Evolutionary conservation across 1,284 basidiomycete genomes (phyloP), one percentile per base, ranked within the genome.

Genomic region (Coniferiporia sulphurascens): DNA sequence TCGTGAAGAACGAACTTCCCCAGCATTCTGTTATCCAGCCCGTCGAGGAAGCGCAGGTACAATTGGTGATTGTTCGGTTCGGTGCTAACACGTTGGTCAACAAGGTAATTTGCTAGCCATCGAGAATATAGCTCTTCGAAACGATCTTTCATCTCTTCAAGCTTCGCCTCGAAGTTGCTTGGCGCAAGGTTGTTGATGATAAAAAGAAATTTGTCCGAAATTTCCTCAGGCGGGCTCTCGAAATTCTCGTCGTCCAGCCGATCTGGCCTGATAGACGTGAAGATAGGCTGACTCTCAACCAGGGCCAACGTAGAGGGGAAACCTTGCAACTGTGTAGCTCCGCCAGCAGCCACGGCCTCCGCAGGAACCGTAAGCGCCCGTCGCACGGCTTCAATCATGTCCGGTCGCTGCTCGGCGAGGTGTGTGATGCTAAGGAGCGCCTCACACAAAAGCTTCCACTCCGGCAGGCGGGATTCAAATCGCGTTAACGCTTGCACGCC

Each of bases 61-160:
- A 99, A 84, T 49, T 86, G 84, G 68, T 99, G 97, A 69, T 99
- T 98, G 78, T 99, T 99, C 53, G 93, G 94, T 74, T 99, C 97
- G 61, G 92, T 91, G 74, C 89, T 91, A 72, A 99, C 88, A 52
- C 97, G 93, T 69, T 98, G 93, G 66, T 96, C 91, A 27, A 99
- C 94, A 48, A 99, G 83, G 73, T 99, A 99, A 71, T 95, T 89
- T 45, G 97, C 95, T 70, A 99, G 97, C 97, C 97, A 99, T 59
- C 90, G 83, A 43, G 95, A 85, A 69, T 94, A 86, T 52, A 84
- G 78, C 65, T 93, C 87, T 52, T 89, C 82, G 72, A 95, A 95
- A 59, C 89, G 77, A 54, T 85, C 84, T 62, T 80, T 79, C 85
- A 98, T 93, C 69, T 97, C 95, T 46, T 75, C 72, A 38, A 95